Conservation (phyloP, 31 red algal species). For the Porphyra umbilicalis region DNA sequence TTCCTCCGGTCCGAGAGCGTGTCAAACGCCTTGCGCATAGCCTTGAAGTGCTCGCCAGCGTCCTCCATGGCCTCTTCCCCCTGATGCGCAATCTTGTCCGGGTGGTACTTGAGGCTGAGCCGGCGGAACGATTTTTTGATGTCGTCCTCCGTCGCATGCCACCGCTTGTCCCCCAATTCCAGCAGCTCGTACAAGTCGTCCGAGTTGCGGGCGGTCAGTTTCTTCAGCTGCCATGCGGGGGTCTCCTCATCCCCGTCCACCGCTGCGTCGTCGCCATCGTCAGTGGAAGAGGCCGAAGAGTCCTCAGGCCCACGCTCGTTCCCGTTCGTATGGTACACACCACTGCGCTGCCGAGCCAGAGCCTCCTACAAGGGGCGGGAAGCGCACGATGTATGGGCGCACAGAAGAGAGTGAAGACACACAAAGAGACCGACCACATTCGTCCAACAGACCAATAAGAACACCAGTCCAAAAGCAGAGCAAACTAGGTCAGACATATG, state of each 20-base stretch:
- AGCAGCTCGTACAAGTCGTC: slow-evolving; percentile 83
- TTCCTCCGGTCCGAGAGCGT: slow-evolving; percentile 62
- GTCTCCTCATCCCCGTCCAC: slow-evolving; percentile 9
- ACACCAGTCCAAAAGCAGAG: no score
- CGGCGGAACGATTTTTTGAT: slow-evolving; percentile 73
- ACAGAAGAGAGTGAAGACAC: background rate
- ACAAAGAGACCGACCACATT: background rate
- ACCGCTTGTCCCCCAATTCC: slow-evolving; percentile 66
- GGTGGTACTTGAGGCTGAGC: slow-evolving; percentile 68
- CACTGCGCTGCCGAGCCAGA: background rate
- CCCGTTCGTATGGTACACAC: background rate
- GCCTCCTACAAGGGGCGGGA: background rate
- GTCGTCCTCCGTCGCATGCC: slow-evolving; percentile 74
- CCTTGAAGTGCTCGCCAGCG: slow-evolving; percentile 63
- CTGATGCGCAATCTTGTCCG: slow-evolving; percentile 63
- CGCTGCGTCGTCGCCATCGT: slow-evolving; percentile 3
- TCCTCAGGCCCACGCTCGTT: background rate
- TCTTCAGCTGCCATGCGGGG: slow-evolving; percentile 34
- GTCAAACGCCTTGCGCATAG: slow-evolving; percentile 66
- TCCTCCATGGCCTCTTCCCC: slow-evolving; percentile 40
- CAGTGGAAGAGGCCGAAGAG: slow-evolving; percentile 2
- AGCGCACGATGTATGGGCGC: background rate
- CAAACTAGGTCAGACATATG: no score
- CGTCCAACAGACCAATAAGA: no score
- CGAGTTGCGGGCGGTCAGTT: slow-evolving; percentile 19